These are phyloP conservation scores for Calvatia gigantea DNA, from an alignment of 768 basidiomycete species.

Conservation along the genomic window DNA sequence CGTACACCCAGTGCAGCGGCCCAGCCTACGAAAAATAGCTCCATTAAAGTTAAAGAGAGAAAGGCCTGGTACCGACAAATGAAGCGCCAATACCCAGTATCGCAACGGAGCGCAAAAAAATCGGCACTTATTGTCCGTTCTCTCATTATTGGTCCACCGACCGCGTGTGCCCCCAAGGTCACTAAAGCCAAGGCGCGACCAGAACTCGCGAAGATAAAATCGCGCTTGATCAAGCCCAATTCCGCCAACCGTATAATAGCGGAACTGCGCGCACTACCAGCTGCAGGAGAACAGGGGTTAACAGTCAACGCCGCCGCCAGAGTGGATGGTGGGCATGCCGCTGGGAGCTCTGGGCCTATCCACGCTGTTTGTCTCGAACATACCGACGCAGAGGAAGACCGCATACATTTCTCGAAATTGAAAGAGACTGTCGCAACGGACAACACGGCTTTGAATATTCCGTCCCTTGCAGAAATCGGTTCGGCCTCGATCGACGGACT, in stretches of 20 bases:
- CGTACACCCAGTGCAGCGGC: background rate
- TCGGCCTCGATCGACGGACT: slow-evolving; percentile 50
- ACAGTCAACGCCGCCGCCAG: slow-evolving; percentile 17
- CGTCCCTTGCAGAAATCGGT: slow-evolving; percentile 35
- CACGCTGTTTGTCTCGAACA: slow-evolving; percentile 73
- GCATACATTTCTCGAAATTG: slow-evolving; percentile 55
- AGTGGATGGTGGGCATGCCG: background rate
- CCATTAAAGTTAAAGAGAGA: background rate
- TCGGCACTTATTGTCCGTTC: slow-evolving; percentile 62
- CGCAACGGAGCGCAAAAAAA: slow-evolving; percentile 60
- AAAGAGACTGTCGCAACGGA: slow-evolving; percentile 12
- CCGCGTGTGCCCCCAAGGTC: slow-evolving; percentile 33
- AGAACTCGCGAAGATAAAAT: slow-evolving; percentile 62
- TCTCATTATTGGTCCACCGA: slow-evolving; percentile 60
- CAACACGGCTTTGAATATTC: slow-evolving; percentile 1
- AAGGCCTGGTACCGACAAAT: slow-evolving; percentile 6
- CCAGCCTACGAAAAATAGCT: slow-evolving; percentile 5
- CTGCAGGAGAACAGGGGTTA: slow-evolving; percentile 28
- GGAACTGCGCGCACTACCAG: slow-evolving; percentile 64
- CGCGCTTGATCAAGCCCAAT: slow-evolving; percentile 63
- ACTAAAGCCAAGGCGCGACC: slow-evolving; percentile 41
- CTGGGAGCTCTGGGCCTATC: slow-evolving; percentile 42
- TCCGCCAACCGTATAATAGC: slow-evolving; percentile 68
- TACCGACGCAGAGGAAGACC: slow-evolving; percentile 59
- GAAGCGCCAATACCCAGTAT: slow-evolving; percentile 26